phyloP scores from a whole-genome alignment of 2,329 filamentous ascomycete species.

The Tolypocladium inflatum region DNA sequence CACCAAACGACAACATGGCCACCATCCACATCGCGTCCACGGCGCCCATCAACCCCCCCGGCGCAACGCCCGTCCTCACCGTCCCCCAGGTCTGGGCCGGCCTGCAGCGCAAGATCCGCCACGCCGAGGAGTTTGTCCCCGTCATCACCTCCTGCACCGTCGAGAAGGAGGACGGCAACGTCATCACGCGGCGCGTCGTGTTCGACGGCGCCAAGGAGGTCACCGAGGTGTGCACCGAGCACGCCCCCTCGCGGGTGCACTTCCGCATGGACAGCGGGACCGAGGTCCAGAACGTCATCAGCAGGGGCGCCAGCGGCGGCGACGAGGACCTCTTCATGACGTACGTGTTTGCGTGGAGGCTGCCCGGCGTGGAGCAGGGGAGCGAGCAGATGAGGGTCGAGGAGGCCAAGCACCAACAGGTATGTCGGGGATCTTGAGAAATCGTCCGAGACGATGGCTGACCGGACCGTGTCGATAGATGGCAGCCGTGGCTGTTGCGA shows the following conservation, averaged over 20 bases:
- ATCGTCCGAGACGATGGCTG: neutral
- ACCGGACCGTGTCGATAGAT: slow-evolving; percentile 6
- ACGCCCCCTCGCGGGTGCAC: slow-evolving; percentile 17
- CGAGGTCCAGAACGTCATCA: slow-evolving; percentile 20
- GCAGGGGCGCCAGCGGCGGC: slow-evolving; percentile 8
- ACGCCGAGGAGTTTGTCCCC: slow-evolving; percentile 17
- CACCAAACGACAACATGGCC: neutral
- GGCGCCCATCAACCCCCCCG: slow-evolving; percentile 17
- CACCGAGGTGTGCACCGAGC: slow-evolving; percentile 19
- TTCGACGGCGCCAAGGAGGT: slow-evolving; percentile 10
- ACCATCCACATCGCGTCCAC: slow-evolving; percentile 13
- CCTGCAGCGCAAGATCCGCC: slow-evolving; percentile 17
- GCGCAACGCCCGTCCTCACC: slow-evolving; percentile 6
- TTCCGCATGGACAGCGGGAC: slow-evolving; percentile 20
- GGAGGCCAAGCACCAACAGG: slow-evolving; percentile 12
- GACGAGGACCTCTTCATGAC: slow-evolving; percentile 19
- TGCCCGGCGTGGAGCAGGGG: slow-evolving; percentile 10
- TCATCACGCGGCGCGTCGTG: slow-evolving; percentile 12
- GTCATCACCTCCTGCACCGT: slow-evolving; percentile 5
- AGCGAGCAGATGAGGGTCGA: slow-evolving; percentile 9
- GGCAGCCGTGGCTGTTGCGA: slow-evolving; percentile 15
- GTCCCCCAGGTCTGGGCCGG: slow-evolving; percentile 16
- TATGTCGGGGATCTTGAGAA: neutral
- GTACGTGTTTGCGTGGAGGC: slow-evolving; percentile 21
- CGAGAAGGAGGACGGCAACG: neutral